Conservation (phyloP, 768 basidiomycete genomes). For the Calocera cornea region DNA sequence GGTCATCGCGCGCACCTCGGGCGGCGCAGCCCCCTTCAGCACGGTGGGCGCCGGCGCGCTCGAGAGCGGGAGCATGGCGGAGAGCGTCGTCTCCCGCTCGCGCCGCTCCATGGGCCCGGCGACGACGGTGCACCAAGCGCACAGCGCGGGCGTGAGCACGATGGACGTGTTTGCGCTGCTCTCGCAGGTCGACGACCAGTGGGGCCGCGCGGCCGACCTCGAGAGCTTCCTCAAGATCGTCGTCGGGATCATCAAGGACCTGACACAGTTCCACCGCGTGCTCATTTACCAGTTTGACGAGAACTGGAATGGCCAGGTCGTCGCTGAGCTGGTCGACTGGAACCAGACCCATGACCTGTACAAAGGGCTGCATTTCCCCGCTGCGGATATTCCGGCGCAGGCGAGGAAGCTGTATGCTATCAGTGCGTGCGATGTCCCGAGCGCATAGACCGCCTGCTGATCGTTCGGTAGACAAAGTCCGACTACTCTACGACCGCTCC, state of each 20-base stretch:
- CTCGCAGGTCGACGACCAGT: slow-evolving; percentile 68
- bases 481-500: slow-evolving; percentile 58
- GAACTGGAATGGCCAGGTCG: slow-evolving; percentile 60
- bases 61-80: not conserved
- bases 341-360: slow-evolving; percentile 57
- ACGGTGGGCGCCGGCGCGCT: not conserved
- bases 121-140: slow-evolving; percentile 8
- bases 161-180: slow-evolving; percentile 73
- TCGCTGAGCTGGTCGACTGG: slow-evolving; percentile 73
- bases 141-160: slow-evolving; percentile 29
- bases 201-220: slow-evolving; percentile 49
- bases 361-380: slow-evolving; percentile 58
- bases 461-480: slow-evolving; percentile 48
- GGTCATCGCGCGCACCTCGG: not conserved
- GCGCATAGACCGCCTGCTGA: not conserved
- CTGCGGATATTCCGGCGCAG: slow-evolving; percentile 52
- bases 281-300: slow-evolving; percentile 76
- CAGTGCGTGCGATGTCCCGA: slow-evolving; percentile 30
- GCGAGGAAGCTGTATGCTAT: slow-evolving; percentile 55
- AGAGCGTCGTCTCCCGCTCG: not conserved
- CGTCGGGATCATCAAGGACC: slow-evolving; percentile 59
- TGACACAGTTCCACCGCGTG: slow-evolving; percentile 71
- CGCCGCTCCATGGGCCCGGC: not conserved
- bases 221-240: slow-evolving; percentile 57
- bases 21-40: not conserved